Base-by-base conservation (phyloP, 1,284 basidiomycete genomes). In the Cystobasidium sp. region DNA sequence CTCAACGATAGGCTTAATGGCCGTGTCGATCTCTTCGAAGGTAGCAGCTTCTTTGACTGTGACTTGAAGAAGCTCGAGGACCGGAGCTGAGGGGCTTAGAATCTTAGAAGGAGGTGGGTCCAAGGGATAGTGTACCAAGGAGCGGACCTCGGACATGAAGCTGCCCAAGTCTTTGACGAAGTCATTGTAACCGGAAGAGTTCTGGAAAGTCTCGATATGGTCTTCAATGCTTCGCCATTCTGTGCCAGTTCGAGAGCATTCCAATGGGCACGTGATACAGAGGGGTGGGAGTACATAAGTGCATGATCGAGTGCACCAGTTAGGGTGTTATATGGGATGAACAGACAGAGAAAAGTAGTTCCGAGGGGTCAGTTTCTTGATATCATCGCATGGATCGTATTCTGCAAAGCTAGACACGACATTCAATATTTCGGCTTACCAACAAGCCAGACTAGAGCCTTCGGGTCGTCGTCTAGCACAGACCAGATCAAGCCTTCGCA, bases 141-240 rank as follows among this genome's bases (percentile, higher is more conserved):
- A 61, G 16, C 44, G 39, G n/a, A 61, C 44, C 14, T 44, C 59
- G 14, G 59, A 31, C 24, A 56, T 61, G 59, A 61, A 37, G 20
- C 20, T 44, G 22, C 20, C 20, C 41, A 61, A 20, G n/a, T 61
- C 59, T 10, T 24, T 12, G 6, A 44, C n/a, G 59, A 61, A 44
- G 20, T 20, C 39, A 3, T 43, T 43, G 20, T 61, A 61, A 16
- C 41, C 59, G n/a, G 39, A 43, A 7, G 59, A 61, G 14, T 43
- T 61, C 59, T 61, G 41, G 20, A 61, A 61, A 16, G 44, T 46
- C 37, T 61, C 59, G 39, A 46, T 61, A 20, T 61, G 59, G 41
- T 61, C 59, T 20, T 61, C 59, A n/a, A 61, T 18, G 18, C 22
- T 61, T 43, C 44, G 22, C 59, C 59, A 61, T n/a, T 61, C 59